These are phyloP conservation scores for Cardiospermum halicacabum DNA, from an alignment of 345 rosid species.

Conservation along the genomic window DNA sequence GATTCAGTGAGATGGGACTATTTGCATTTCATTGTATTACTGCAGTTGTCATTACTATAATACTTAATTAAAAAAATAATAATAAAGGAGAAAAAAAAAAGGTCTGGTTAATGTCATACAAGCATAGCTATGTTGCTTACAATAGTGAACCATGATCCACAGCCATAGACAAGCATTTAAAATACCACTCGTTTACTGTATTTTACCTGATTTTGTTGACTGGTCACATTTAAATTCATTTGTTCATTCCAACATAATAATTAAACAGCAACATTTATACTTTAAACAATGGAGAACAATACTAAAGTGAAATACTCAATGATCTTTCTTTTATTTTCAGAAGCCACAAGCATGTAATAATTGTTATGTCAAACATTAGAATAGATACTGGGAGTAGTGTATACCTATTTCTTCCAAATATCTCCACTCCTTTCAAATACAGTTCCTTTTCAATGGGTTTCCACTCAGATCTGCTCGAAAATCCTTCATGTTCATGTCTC, in stretches of 20 bases:
- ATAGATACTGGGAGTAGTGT: constrained; percentile 17
- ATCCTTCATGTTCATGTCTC: constrained; percentile 8
- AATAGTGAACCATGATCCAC: background rate
- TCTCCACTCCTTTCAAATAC: constrained; percentile 89
- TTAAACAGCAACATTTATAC: background rate
- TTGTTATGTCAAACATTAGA: background rate
- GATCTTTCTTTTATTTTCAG: constrained; percentile 1
- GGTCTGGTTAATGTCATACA: background rate
- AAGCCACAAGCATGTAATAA: constrained; percentile 9
- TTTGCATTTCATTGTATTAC: background rate
- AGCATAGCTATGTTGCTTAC: background rate
- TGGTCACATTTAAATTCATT: background rate
- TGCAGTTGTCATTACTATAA: background rate
- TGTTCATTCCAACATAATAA: background rate
- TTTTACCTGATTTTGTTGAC: background rate
- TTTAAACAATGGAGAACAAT: background rate
- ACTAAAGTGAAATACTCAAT: background rate
- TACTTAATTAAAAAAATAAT: no score
- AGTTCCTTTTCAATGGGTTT: constrained; percentile 87
- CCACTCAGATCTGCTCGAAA: constrained; percentile 47
- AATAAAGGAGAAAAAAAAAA: no score
- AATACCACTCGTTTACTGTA: background rate
- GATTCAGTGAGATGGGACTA: background rate
- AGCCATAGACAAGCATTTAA: background rate
- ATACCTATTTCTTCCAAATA: constrained; percentile 97